Base-by-base conservation (phyloP, 208 protist species). In the Crithidia thermophila region DNA sequence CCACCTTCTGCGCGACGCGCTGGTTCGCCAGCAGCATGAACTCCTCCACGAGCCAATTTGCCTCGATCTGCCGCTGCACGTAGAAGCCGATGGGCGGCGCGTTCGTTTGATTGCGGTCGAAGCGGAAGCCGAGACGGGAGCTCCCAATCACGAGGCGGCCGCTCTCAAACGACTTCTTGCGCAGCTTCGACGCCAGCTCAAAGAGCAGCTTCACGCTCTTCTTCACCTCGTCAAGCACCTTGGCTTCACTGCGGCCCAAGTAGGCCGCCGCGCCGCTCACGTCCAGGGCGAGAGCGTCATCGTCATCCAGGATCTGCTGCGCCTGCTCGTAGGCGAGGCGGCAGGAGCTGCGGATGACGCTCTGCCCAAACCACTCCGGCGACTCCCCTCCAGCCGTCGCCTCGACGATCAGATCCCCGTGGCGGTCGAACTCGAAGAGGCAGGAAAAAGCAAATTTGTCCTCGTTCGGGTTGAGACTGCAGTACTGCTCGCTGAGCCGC, bases 1-100 rank as follows among this genome's bases (percentile, higher is more conserved):
- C 75, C 30, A 97, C 73, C 57, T 96, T 95, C 67, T 96, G 73
- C 20, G 96, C 93, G 2, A 94, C 91, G 10, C 88, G 75, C 30
- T 72, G 53, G 72, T 98, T 98, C 0, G 94, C 94, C 8, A 97
- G 68, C 10, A 98, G 65, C 94, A 98, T 98, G 53, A 95, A 94
- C 77, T 98, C 93, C 70, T 98, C 93, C 37, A 98, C 87, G 0
- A 98, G 61, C 87, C 87, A 94, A 61, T 96, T 95, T 20, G 90
- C 86, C 34, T 90, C 74, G 28, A 84, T 93, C 70, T 81, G 86
- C 16, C 50, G 21, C 40, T 66, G 31, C 11, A 91, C 74, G 21
- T 50, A 72, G 60, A 94, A 92, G 5, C 81, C 84, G 30, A 71
- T 61, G 5, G 90, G 85, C 28, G 75, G 65, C 3, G 39, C 59